These are phyloP conservation scores for Cyphellophora europaea DNA, from an alignment of 2,329 filamentous ascomycete genomes.

Conservation along the genomic window DNA sequence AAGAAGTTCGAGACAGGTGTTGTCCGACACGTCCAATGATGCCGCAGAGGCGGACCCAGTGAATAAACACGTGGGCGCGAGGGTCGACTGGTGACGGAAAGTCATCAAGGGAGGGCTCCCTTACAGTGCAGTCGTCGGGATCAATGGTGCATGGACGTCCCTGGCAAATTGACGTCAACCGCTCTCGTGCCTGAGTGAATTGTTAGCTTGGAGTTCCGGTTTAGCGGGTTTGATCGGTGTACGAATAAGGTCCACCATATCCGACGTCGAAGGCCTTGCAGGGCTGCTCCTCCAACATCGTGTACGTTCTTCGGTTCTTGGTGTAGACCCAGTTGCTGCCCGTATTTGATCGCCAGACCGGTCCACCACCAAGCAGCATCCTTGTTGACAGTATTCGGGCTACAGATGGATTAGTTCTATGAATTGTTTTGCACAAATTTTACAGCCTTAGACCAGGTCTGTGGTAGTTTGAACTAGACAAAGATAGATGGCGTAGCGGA, in stretches of 20 bases:
- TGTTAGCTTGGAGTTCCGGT: background rate
- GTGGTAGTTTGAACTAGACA: too few relatives aligned
- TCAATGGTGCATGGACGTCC: conserved; percentile 35
- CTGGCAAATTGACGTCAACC: conserved; percentile 34
- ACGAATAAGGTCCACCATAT: conserved; percentile 36
- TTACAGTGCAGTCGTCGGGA: conserved; percentile 32
- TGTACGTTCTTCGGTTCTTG: conserved; percentile 25
- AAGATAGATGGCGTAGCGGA: too few relatives aligned
- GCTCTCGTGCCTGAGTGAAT: conserved; percentile 23
- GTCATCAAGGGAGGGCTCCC: conserved; percentile 28
- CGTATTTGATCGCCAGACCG: conserved; percentile 32
- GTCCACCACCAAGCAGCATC: conserved; percentile 40
- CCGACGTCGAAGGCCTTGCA: conserved; percentile 25
- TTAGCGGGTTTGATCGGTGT: conserved; percentile 1
- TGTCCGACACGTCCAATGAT: conserved; percentile 34
- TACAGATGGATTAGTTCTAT: too few relatives aligned
- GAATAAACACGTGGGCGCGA: conserved; percentile 31
- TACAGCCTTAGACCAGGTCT: too few relatives aligned
- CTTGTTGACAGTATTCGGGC: conserved; percentile 28
- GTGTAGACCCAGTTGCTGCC: conserved; percentile 36
- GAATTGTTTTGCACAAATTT: too few relatives aligned
- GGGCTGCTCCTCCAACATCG: conserved; percentile 11
- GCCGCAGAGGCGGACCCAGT: conserved; percentile 33
- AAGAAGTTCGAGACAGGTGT: conserved; percentile 22
- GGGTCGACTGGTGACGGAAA: conserved; percentile 26